A percentile compares a stretch with the other conserved stretches of the same genome.
These are phyloP conservation scores for Graphilbum fragrans DNA, from an alignment of 2,329 filamentous ascomycete species.

Conservation along the genomic window DNA sequence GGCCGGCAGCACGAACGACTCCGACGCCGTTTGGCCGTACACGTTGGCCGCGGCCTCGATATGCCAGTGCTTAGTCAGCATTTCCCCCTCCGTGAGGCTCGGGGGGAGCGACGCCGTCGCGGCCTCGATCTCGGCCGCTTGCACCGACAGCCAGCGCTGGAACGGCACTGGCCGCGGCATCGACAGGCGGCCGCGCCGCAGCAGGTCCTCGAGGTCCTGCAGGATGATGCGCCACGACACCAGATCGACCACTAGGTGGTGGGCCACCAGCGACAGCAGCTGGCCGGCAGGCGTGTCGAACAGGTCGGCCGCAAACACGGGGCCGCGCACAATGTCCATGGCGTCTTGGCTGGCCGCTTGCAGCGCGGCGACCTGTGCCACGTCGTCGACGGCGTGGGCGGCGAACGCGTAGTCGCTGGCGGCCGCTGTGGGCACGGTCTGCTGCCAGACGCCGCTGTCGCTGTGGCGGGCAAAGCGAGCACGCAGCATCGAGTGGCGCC, in stretches of 20 bases:
- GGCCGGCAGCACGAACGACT: too few species aligned
- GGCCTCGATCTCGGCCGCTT: background rate
- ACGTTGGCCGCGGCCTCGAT: too few species aligned
- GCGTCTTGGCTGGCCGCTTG: constrained; percentile 25
- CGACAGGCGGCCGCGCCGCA: constrained; percentile 28
- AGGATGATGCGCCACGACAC: constrained; percentile 38
- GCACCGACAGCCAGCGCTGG: constrained; percentile 4
- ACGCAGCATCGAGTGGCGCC: too few species aligned
- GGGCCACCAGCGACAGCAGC: constrained; percentile 35
- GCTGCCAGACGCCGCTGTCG: too few species aligned
- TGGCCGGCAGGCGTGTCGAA: constrained; percentile 32
- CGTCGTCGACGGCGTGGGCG: background rate
- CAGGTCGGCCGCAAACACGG: constrained; percentile 36
- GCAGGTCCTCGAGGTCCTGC: constrained; percentile 35
- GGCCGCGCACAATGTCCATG: constrained; percentile 32
- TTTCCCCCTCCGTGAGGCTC: constrained; percentile 5
- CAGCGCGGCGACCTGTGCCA: constrained; percentile 22
- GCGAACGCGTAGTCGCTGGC: too few species aligned
- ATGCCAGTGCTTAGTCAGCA: background rate
- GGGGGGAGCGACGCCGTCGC: constrained; percentile 6
- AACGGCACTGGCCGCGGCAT: constrained; percentile 34
- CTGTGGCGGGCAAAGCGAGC: too few species aligned
- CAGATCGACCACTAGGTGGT: constrained; percentile 39
- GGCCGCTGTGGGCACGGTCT: too few species aligned
- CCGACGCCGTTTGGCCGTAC: too few species aligned